A percentile compares a stretch with the other conserved stretches of the same genome.
phyloP scores from a whole-genome alignment of 2,329 filamentous ascomycete species.

The Pyricularia pennisetigena region DNA sequence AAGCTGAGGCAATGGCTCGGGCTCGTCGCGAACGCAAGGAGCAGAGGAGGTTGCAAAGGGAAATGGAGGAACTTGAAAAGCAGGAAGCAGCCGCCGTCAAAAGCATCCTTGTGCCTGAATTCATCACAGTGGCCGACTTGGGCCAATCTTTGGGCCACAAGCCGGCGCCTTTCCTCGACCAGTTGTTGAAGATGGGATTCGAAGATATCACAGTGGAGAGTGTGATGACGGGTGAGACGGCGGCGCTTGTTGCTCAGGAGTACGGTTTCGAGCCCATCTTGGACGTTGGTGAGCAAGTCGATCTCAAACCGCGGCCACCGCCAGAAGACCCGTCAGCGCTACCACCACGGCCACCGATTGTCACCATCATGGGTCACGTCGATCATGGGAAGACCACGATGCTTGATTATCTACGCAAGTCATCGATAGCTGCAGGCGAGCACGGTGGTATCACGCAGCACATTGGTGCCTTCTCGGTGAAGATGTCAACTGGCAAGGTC shows the following conservation, averaged over 20 bases:
- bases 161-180: conserved; percentile 59
- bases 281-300: conserved; percentile 53
- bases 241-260: conserved; percentile 81
- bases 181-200: conserved; percentile 80
- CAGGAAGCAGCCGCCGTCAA: conserved; percentile 35
- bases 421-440: conserved; percentile 81
- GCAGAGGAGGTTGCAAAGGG: conserved; percentile 29
- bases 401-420: conserved; percentile 85
- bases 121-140: conserved; percentile 79
- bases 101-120: conserved; percentile 73
- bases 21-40: conserved; percentile 29
- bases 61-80: conserved; percentile 21
- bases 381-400: conserved; percentile 98
- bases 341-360: conserved; percentile 75
- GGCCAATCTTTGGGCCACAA: conserved; percentile 65
- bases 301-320: conserved; percentile 61
- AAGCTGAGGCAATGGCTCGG: conserved; percentile 24
- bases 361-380: conserved; percentile 99
- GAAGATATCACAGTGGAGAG: conserved; percentile 75
- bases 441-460: conserved; percentile 98
- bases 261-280: conserved; percentile 85
- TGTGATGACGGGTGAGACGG: conserved; percentile 83
- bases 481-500: conserved; percentile 72
- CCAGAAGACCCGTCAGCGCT: conserved; percentile 58
- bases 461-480: conserved; percentile 93